Percentiles rank a stretch among this genome's conserved stretches.
Conservation (phyloP, 108 stramenopile species). For the Licmophora abbreviata region DNA sequence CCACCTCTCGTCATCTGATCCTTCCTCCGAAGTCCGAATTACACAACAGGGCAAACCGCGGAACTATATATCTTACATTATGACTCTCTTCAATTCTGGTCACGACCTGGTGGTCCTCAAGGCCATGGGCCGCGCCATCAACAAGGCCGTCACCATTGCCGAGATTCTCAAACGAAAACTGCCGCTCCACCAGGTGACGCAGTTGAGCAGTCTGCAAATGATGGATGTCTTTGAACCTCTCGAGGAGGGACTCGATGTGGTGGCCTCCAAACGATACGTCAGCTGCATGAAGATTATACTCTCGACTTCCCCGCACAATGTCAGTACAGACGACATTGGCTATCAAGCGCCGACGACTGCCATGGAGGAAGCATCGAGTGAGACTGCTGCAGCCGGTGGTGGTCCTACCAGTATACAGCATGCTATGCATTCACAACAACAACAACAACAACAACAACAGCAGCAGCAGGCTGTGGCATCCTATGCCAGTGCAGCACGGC, state of each 20-base stretch:
- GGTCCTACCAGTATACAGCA: neutral
- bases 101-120: conserved; percentile 60
- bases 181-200: conserved; percentile 74
- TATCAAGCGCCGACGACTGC: conserved; percentile 49
- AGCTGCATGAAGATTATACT: conserved; percentile 71
- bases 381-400: neutral
- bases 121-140: conserved; percentile 86
- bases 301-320: conserved; percentile 30
- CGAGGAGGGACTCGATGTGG: conserved; percentile 80
- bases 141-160: conserved; percentile 84
- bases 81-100: conserved; percentile 30
- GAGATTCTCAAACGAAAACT: conserved; percentile 82
- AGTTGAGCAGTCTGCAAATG: conserved; percentile 62
- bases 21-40: conserved; percentile 48
- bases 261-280: conserved; percentile 66
- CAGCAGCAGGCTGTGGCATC: too few species aligned
- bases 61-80: conserved; percentile 78
- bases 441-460: neutral
- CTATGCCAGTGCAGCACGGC: too few species aligned
- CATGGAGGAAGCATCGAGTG: conserved; percentile 15
- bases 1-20: too few species aligned
- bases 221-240: conserved; percentile 80
- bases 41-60: conserved; percentile 81
- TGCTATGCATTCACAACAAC: neutral
- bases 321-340: conserved; percentile 64